Base-by-base conservation (phyloP, 371 early-diverging fungal species). In the Zychaea mexicana region DNA sequence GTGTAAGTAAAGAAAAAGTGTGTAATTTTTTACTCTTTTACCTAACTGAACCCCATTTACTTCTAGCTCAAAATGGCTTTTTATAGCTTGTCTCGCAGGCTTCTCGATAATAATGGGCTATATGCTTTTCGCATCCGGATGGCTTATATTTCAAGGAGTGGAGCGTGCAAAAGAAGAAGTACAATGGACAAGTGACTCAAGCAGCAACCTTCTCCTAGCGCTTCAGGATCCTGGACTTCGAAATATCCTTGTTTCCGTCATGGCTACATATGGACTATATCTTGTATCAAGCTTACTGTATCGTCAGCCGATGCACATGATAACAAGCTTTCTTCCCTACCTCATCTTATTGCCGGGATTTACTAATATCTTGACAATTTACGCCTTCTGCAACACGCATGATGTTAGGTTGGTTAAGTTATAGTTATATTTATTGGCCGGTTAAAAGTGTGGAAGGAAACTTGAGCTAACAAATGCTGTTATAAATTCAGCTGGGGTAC, bases 401-500 rank as follows among this genome's bases (percentile, higher is more conserved):
- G 90, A 90, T 69, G 88, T 90, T 52, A 86, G 86, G 86, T 81
- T 81, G 54, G 65, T 26, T 2, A 10, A 31, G 13, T 30, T 10
- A 6, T 4, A 6, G 53, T 53, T 15, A 19, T 7, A 4, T 10
- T 13, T 33, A 54, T 53, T 19, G 49, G 19, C 27, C 27, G 30
- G 21, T 57, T 26, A 22, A 33, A 8, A 33, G 33, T 12, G 12
- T 8, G 8, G 12, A 33, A 53, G 31, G 46, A n/a, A 36, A 36
- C 30, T 26, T 2, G 3, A 10, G 26, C 32, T 52, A 28, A 1
- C 12, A 5, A 33, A 33, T 33, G 12, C 33, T 33, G 13, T 7
- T 15, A 12, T 17, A 42, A 22, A 12, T 22, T 21, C 59, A 85
- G 93, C 10, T 97, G 97, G 97, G 97, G 97, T 17, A 97, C 97